Conservation (phyloP, 805 yeast species). For the Suhomyces prunicola region DNA sequence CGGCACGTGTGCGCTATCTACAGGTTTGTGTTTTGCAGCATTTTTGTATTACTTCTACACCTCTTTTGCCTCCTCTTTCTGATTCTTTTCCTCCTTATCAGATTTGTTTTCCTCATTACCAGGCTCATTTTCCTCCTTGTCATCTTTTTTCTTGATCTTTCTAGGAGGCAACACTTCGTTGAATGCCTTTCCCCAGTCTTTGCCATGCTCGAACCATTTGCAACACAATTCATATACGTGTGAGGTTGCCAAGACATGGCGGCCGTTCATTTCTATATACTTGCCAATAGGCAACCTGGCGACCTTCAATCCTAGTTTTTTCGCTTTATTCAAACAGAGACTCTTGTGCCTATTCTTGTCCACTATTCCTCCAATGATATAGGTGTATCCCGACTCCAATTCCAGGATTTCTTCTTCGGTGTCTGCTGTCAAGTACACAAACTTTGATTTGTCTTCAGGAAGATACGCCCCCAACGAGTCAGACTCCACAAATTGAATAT, state of each 20-base stretch:
- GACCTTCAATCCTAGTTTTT: slow-evolving; percentile 63
- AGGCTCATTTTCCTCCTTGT: slow-evolving; percentile 3
- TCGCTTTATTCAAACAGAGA: slow-evolving; percentile 80
- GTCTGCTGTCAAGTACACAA: slow-evolving; percentile 81
- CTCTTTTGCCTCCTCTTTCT: not conserved
- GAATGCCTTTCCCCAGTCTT: slow-evolving; percentile 84
- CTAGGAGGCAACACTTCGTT: slow-evolving; percentile 84
- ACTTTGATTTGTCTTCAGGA: slow-evolving; percentile 36
- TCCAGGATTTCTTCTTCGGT: slow-evolving; percentile 65
- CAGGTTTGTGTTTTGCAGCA: not conserved
- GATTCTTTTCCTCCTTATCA: not conserved
- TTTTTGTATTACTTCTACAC: not conserved
- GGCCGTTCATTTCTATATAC: slow-evolving; percentile 75
- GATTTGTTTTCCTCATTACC: not conserved
- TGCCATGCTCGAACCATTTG: slow-evolving; percentile 65
- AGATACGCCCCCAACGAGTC: slow-evolving; percentile 27
- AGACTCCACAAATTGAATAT: slow-evolving; percentile 48
- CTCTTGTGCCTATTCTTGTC: slow-evolving; percentile 88
- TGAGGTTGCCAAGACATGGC: slow-evolving; percentile 87
- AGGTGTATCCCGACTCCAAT: slow-evolving; percentile 67
- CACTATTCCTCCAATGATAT: slow-evolving; percentile 92
- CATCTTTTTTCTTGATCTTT: slow-evolving; percentile 37
- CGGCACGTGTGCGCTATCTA: not conserved
- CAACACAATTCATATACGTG: slow-evolving; percentile 90
- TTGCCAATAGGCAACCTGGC: slow-evolving; percentile 86